These are phyloP conservation scores for Penicillium bovifimosum DNA, from an alignment of 495 filamentous ascomycete genomes.

Conservation along the genomic window DNA sequence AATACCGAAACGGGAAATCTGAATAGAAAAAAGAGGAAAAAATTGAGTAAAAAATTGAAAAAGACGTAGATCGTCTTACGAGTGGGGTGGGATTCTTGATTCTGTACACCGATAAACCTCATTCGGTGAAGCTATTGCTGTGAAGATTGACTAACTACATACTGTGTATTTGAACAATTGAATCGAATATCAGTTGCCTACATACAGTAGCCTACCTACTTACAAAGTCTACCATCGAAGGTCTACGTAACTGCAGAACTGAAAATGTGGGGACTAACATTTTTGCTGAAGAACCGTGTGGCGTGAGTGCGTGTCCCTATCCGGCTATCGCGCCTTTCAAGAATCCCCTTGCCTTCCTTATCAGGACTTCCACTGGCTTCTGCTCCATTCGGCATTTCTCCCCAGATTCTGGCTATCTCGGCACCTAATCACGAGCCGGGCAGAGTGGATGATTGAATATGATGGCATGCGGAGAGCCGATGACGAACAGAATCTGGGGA, in stretches of 20 bases:
- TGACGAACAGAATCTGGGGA: slow-evolving; percentile 4
- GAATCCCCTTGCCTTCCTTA: slow-evolving; percentile 7
- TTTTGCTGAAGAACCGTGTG: slow-evolving; percentile 23
- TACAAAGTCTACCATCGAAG: too few relatives aligned
- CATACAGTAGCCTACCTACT: not conserved
- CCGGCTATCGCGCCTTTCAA: slow-evolving; percentile 26
- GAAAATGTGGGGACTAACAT: slow-evolving; percentile 20
- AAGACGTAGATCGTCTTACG: not conserved
- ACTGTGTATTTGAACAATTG: too few relatives aligned
- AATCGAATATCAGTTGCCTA: too few relatives aligned
- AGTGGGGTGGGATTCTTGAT: not conserved
- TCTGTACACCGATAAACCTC: not conserved
- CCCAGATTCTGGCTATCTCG: not conserved
- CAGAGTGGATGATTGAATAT: slow-evolving; percentile 10
- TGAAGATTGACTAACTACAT: too few relatives aligned
- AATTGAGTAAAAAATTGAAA: slow-evolving; percentile 7
- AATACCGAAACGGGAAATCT: slow-evolving; percentile 6
- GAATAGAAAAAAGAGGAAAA: slow-evolving; percentile 20
- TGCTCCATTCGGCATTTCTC: not conserved
- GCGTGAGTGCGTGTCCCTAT: slow-evolving; percentile 26
- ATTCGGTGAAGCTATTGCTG: not conserved
- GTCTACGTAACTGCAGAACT: not conserved
- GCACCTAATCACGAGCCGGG: not conserved
- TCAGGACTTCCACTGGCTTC: slow-evolving; percentile 1
- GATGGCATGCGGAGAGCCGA: slow-evolving; percentile 11